Percentiles rank a stretch among this genome's conserved stretches.
Evolutionary conservation across 2,329 filamentous ascomycete species (phyloP).

Genomic region (Penicillium sp.): DNA sequence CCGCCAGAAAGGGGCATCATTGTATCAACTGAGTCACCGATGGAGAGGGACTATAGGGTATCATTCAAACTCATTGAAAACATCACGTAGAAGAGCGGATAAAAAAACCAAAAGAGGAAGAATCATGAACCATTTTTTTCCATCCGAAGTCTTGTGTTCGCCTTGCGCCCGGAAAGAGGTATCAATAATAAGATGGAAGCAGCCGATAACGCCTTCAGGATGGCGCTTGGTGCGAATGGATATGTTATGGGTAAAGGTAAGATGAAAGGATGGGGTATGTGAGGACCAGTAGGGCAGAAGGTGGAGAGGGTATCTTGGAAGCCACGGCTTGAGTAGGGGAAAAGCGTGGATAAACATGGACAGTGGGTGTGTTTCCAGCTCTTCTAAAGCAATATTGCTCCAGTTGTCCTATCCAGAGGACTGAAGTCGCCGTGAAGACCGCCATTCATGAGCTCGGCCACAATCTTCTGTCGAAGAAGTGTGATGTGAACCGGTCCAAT

Average conservation of each 20-base stretch:
- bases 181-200: conserved; percentile 1
- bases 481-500: conserved; percentile 42
- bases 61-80: conserved; percentile 23
- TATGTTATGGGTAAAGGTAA: not conserved
- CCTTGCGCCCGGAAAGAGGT: conserved; percentile 13
- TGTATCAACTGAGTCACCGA: conserved; percentile 7
- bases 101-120: conserved; percentile 4
- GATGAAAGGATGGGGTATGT: not conserved
- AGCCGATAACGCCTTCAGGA: conserved; percentile 5
- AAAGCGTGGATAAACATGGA: not conserved
- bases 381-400: conserved; percentile 25
- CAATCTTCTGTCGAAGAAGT: conserved; percentile 44
- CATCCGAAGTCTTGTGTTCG: conserved; percentile 14
- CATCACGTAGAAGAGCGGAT: conserved; percentile 10
- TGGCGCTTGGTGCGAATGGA: not conserved
- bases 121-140: conserved; percentile 6
- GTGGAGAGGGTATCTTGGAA: not conserved
- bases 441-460: conserved; percentile 47
- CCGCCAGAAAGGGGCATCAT: not conserved
- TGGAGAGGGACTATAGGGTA: conserved; percentile 18
- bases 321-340: not conserved
- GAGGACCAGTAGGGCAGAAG: not conserved
- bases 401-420: conserved; percentile 22
- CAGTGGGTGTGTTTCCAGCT: not conserved
- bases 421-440: conserved; percentile 44